These are phyloP conservation scores for Triadica sebifera DNA, from an alignment of 345 rosid species.

Conservation along the genomic window DNA sequence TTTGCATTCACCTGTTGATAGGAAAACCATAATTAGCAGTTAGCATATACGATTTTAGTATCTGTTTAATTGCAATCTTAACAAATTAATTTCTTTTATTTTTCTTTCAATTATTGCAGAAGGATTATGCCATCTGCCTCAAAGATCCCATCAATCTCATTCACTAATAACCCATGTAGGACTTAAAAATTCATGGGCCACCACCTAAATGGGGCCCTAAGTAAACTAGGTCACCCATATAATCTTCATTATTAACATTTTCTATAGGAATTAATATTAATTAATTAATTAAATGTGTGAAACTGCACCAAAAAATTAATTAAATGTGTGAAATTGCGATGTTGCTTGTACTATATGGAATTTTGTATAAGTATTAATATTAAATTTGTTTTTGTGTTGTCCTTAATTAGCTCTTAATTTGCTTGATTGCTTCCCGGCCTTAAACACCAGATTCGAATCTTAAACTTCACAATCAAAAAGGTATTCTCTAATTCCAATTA, in stretches of 20 bases:
- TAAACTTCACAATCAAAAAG: conserved; percentile 16
- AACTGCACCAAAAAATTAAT: too few species aligned
- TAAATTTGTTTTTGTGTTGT: conserved; percentile 3
- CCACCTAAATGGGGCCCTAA: not conserved
- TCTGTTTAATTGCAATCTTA: too few species aligned
- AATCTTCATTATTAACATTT: conserved; percentile 1
- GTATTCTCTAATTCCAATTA: too few species aligned
- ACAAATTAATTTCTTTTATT: too few species aligned
- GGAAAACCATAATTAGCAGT: too few species aligned
- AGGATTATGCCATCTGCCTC: too few species aligned
- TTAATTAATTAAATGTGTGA: not conserved
- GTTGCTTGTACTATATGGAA: not conserved
- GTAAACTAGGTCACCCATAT: not conserved
- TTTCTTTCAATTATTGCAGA: too few species aligned
- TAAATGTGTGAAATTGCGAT: not conserved
- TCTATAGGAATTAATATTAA: not conserved
- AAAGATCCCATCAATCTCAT: too few species aligned
- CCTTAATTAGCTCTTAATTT: conserved; percentile 21
- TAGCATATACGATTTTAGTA: too few species aligned
- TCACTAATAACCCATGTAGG: too few species aligned
- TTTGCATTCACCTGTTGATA: too few species aligned
- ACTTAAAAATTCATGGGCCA: too few species aligned
- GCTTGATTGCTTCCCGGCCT: conserved; percentile 22
- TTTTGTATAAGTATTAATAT: not conserved
- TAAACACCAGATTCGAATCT: conserved; percentile 24